Conservation (phyloP, 768 basidiomycete genomes). For the Roridomyces roridus region DNA sequence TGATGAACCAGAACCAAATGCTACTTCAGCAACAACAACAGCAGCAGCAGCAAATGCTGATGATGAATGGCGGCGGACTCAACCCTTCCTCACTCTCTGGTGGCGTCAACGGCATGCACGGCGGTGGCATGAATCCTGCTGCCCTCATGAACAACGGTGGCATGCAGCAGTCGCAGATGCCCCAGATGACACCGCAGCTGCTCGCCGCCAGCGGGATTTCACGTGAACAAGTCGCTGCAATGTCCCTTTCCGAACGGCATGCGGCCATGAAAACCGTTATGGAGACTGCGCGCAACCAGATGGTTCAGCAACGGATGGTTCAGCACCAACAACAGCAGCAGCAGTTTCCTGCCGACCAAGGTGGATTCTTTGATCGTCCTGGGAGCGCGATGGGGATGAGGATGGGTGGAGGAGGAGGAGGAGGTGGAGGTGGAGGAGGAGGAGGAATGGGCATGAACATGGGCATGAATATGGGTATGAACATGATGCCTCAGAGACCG, state of each 20-base stretch:
- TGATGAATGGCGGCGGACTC: neutral
- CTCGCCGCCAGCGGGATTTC: neutral
- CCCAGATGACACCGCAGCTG: neutral
- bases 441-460: slow-evolving; percentile 5
- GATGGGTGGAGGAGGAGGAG: slow-evolving; percentile 8
- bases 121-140: neutral
- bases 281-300: neutral
- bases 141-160: neutral
- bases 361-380: neutral
- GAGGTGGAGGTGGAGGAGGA: neutral
- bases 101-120: neutral
- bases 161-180: neutral
- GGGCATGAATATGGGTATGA: neutral
- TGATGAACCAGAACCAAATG: neutral
- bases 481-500: slow-evolving; percentile 7
- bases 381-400: neutral
- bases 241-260: neutral
- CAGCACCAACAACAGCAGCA: neutral
- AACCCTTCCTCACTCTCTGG: neutral
- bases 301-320: slow-evolving; percentile 7
- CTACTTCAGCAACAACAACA: slow-evolving; percentile 11
- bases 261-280: neutral
- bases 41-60: slow-evolving; percentile 15
- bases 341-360: neutral
- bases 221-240: neutral